Evolutionary conservation across 305 asterid species (phyloP).

Genomic region (Fraxinus baroniana): DNA sequence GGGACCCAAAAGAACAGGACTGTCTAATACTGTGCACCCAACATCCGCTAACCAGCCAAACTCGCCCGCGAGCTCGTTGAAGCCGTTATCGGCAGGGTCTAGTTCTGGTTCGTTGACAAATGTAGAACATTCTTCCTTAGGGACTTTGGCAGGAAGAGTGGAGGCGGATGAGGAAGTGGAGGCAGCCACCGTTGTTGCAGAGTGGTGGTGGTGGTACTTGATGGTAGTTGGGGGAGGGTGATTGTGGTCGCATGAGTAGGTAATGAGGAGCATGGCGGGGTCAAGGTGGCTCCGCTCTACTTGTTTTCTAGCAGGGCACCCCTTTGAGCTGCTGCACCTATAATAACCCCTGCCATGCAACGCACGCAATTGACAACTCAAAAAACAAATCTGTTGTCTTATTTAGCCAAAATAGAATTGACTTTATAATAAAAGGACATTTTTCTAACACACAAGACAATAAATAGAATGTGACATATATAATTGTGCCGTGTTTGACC

Average conservation of each 20-base stretch:
- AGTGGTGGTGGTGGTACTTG: constrained; percentile 27
- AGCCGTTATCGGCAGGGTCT: constrained; percentile 41
- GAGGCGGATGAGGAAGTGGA: constrained; percentile 23
- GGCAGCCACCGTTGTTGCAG: constrained; percentile 11
- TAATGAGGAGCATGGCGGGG: constrained; percentile 44
- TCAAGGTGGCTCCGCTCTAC: constrained; percentile 49
- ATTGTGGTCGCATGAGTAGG: constrained; percentile 45
- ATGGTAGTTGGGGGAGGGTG: constrained; percentile 41
- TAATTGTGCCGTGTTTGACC: background rate
- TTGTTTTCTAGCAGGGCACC: constrained; percentile 54
- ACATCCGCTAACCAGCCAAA: constrained; percentile 63
- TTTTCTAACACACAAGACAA: background rate
- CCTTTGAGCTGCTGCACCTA: constrained; percentile 54
- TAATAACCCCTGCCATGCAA: constrained; percentile 51
- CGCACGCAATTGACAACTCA: background rate
- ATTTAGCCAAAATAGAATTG: background rate
- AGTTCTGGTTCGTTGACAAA: constrained; percentile 38
- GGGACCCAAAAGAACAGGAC: constrained; percentile 49
- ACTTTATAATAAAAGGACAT: background rate
- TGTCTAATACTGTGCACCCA: constrained; percentile 55
- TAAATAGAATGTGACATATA: background rate
- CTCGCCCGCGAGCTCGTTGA: constrained; percentile 55
- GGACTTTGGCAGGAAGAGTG: constrained; percentile 7
- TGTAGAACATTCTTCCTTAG: constrained; percentile 38
- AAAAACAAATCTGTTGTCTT: background rate